Evolutionary conservation across 2,329 filamentous ascomycete species (phyloP).

Genomic region (Dactylella cylindrospora): DNA sequence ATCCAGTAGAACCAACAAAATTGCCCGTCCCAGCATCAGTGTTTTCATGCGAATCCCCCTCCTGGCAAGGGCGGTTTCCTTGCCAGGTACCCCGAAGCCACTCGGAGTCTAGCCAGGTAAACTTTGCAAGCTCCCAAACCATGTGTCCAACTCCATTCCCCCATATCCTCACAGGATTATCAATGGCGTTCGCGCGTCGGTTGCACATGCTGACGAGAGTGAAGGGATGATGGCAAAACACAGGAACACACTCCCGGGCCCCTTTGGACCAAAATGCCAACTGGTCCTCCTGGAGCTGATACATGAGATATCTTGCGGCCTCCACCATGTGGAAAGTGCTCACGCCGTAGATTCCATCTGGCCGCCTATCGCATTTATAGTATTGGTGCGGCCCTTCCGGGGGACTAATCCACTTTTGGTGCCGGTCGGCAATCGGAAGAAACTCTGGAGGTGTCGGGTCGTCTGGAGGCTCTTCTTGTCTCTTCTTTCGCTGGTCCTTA

Average conservation of each 20-base stretch:
- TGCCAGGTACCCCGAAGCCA: background rate
- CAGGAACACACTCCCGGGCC: conserved; percentile 6
- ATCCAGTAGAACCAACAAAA: conserved; percentile 20
- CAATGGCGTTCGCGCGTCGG: background rate
- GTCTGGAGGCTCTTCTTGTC: no score
- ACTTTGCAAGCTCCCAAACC: conserved; percentile 17
- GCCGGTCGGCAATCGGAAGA: no score
- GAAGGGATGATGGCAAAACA: conserved; percentile 20
- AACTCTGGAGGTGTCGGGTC: no score
- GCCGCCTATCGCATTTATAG: background rate
- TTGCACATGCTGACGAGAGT: conserved; percentile 18
- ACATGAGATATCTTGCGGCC: conserved; percentile 16
- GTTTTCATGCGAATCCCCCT: conserved; percentile 4
- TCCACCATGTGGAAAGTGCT: background rate
- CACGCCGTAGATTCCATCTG: background rate
- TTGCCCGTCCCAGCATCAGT: background rate
- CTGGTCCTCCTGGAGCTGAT: conserved; percentile 13
- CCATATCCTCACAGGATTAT: conserved; percentile 1
- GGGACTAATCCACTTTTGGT: conserved; percentile 5
- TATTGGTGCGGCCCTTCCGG: conserved; percentile 4
- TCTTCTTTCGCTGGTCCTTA: no score
- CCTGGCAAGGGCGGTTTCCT: background rate
- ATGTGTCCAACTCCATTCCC: conserved; percentile 9
- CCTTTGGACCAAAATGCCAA: conserved; percentile 7
- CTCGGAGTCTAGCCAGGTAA: conserved; percentile 1